Conservation (phyloP, 441 rosid genomes). For the Hura crepitans region DNA sequence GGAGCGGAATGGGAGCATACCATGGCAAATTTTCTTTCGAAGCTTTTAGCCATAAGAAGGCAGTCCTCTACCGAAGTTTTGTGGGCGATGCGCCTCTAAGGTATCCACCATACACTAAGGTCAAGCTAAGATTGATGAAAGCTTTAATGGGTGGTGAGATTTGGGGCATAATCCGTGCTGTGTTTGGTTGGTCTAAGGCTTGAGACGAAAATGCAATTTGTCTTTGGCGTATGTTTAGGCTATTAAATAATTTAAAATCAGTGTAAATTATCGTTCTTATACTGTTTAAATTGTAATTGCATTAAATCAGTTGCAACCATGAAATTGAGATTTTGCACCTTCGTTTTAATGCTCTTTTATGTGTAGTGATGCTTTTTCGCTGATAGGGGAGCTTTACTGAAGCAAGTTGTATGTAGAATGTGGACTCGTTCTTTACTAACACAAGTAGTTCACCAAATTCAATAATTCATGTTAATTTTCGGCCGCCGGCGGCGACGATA, state of each 20-base stretch:
- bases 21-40: conserved; percentile 79
- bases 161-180: conserved; percentile 24
- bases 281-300: not conserved
- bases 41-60: conserved; percentile 68
- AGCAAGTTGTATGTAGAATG: too few relatives aligned
- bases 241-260: not conserved
- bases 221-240: not conserved
- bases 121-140: conserved; percentile 42
- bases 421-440: too few relatives aligned
- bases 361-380: not conserved
- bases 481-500: too few relatives aligned
- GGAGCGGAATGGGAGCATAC: conserved; percentile 77
- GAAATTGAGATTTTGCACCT: not conserved
- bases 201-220: conserved; percentile 1
- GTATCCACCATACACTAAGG: conserved; percentile 57
- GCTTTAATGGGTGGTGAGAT: conserved; percentile 36
- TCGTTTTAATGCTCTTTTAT: not conserved
- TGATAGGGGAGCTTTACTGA: too few relatives aligned
- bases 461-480: too few relatives aligned
- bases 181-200: conserved; percentile 32
- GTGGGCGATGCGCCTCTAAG: conserved; percentile 44
- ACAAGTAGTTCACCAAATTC: too few relatives aligned
- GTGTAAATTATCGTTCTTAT: not conserved
- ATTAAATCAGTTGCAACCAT: not conserved
- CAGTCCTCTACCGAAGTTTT: conserved; percentile 53